phyloP scores from a whole-genome alignment of 805 yeast genomes.

The Suhomyces faveliae region DNA sequence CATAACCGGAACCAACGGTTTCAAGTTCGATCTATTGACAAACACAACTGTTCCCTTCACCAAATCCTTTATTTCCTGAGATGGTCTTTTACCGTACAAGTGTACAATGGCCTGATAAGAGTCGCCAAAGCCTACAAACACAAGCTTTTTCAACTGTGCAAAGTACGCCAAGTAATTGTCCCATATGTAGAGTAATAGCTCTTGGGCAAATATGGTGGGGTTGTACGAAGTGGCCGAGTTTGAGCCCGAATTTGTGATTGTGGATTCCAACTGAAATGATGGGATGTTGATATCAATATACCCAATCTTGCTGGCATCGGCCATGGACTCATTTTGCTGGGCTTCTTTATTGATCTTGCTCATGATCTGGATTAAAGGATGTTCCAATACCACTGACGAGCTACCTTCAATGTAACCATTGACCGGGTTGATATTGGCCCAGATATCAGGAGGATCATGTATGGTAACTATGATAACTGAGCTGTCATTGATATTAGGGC shows the following conservation, averaged over 20 bases:
- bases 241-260: constrained; percentile 11
- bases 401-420: constrained; percentile 75
- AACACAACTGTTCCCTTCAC: constrained; percentile 72
- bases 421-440: constrained; percentile 82
- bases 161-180: constrained; percentile 84
- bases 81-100: constrained; percentile 74
- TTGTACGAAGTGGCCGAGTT: constrained; percentile 41
- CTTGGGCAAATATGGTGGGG: constrained; percentile 70
- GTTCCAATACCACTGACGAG: constrained; percentile 73
- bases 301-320: constrained; percentile 46
- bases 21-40: constrained; percentile 64
- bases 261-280: constrained; percentile 39
- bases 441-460: constrained; percentile 90
- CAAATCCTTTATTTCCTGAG: constrained; percentile 50
- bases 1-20: constrained; percentile 78
- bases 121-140: constrained; percentile 87
- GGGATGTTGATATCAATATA: constrained; percentile 85
- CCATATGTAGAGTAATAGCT: constrained; percentile 77
- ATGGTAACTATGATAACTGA: constrained; percentile 67
- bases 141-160: constrained; percentile 59
- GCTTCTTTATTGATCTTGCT: constrained; percentile 49
- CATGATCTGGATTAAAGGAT: constrained; percentile 59
- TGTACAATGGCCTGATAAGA: constrained; percentile 86
- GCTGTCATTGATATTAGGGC: constrained; percentile 63
- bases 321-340: constrained; percentile 15